Evolutionary conservation across 140 eudicot genomes (phyloP), one percentile per base, ranked within the genome.

Genomic region (Anethum foeniculum): DNA sequence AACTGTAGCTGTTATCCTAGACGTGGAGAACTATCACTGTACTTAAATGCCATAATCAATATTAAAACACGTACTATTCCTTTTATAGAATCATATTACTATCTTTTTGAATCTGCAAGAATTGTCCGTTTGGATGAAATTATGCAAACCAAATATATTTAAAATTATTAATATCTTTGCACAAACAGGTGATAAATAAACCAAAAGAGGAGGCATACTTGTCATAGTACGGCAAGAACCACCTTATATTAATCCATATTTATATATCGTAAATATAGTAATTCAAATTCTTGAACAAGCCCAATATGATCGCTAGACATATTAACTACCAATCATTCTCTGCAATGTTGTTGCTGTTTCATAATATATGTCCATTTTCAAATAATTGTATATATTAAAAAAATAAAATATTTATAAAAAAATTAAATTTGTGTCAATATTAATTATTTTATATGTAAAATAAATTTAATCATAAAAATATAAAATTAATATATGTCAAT

Each of bases 141-240:
- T 48, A 23, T 43, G 6, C 6, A 1, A 8, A 18, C 34, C n/a
- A 68, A 44, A n/a, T 49, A 49, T 46, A 46, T 2, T n/a, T 36
- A 3, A 23, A 21, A 34, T 21, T 48, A 62, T n/a, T 7, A 14
- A 2, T 19, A 52, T 51, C 43, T 23, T 30, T n/a, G 51, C 81
- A 83, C 30, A 86, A 81, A 36, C 21, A 43, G 89, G 75, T 78
- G 81, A 67, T 47, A 83, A 19, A 46, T 79, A 86, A 84, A 84
- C 81, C 87, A 86, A 86, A 86, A 80, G 36, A 43, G 19, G 75
- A 75, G 84, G 81, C 81, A 36, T 27, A 27, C 6, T 56, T 56
- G 65, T 77, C 51, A 36, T 14, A 77, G 80, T 58, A 76, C 84
- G 84, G 82, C 86, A 60, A 79, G 30, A 75, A 46, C 51, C 12